phyloP scores from a whole-genome alignment of 2,329 filamentous ascomycete species.

The Colletotrichum euphorbiae region DNA sequence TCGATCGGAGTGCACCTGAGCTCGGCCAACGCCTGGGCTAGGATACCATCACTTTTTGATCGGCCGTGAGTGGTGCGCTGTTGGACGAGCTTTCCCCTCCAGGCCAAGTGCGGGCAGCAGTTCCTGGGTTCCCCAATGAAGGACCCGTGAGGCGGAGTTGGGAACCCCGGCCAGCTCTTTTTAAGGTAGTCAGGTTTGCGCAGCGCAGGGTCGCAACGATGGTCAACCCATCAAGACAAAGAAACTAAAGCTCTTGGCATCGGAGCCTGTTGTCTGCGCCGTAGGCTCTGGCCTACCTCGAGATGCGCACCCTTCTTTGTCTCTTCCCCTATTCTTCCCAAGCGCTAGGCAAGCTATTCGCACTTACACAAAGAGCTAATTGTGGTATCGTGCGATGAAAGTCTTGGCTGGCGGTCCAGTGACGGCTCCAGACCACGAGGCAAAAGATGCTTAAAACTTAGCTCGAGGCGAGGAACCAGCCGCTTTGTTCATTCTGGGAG shows the following conservation, averaged over 20 bases:
- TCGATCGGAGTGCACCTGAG: neutral
- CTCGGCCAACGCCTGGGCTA: too few species aligned
- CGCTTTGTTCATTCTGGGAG: neutral
- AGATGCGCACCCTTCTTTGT: neutral
- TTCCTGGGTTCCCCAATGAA: constrained; percentile 3
- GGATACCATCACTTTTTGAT: neutral
- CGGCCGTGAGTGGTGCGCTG: constrained; percentile 3
- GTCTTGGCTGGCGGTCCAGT: neutral
- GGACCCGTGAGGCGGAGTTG: constrained; percentile 27
- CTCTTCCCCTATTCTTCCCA: neutral
- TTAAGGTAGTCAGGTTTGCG: neutral
- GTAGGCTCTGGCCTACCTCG: neutral
- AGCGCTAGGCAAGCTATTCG: neutral
- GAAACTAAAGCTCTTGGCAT: neutral
- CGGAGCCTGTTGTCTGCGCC: neutral
- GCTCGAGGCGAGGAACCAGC: neutral
- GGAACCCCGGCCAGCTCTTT: neutral
- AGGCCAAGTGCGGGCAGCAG: neutral
- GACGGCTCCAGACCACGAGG: neutral
- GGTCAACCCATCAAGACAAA: neutral
- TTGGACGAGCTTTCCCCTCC: neutral
- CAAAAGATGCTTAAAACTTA: neutral
- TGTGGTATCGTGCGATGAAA: neutral
- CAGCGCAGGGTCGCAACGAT: neutral
- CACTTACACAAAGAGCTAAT: neutral